Evolutionary conservation across 805 yeast species (phyloP).

Genomic region (Metschnikowia aberdeeniae): DNA sequence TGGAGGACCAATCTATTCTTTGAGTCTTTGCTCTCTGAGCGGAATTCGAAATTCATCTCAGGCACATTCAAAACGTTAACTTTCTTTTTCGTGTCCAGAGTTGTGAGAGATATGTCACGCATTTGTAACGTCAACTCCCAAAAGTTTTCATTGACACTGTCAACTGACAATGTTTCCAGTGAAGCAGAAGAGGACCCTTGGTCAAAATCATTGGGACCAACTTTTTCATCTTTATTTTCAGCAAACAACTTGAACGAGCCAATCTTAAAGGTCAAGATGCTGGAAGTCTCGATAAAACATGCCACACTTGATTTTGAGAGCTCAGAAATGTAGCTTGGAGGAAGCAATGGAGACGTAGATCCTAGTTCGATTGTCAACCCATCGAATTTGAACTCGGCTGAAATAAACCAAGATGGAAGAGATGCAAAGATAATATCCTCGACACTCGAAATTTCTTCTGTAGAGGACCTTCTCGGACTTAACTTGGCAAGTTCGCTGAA

Average conservation of each 20-base stretch:
- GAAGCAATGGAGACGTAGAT: conserved; percentile 37
- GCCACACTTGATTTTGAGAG: conserved; percentile 18
- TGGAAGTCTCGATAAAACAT: conserved; percentile 11
- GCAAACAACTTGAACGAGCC: not conserved
- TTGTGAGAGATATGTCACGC: conserved; percentile 15
- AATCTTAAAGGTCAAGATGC: conserved; percentile 12
- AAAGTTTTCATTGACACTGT: conserved; percentile 9
- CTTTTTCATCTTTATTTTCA: conserved; percentile 1
- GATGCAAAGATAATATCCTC: conserved; percentile 16
- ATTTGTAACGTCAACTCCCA: conserved; percentile 23
- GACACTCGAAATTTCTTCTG: not conserved
- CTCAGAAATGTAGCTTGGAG: conserved; percentile 16
- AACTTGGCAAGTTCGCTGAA: conserved; percentile 7
- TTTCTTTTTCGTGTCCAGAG: conserved; percentile 14
- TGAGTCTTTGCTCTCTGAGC: conserved; percentile 3
- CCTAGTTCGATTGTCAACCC: conserved; percentile 26
- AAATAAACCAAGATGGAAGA: conserved; percentile 35
- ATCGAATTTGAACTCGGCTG: conserved; percentile 17
- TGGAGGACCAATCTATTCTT: conserved; percentile 4
- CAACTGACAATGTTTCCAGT: conserved; percentile 26
- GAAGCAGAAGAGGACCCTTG: conserved; percentile 19
- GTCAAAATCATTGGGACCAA: not conserved
- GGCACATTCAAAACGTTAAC: conserved; percentile 22
- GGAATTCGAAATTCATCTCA: conserved; percentile 10
- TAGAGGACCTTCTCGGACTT: not conserved